phyloP scores from a whole-genome alignment of 140 eudicot genomes.

The Anethum foeniculum region DNA sequence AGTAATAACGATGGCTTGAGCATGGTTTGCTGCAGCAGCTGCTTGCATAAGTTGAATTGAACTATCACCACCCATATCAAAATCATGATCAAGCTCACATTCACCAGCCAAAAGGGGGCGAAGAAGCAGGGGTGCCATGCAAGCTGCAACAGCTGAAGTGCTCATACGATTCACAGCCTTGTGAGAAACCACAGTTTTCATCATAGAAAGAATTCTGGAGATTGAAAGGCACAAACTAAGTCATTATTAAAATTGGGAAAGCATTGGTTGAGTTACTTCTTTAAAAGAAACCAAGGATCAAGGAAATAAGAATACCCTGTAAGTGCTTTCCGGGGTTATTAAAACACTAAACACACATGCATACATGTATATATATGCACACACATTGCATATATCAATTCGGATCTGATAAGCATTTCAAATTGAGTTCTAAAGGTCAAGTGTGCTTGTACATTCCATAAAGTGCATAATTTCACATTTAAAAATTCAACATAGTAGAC shows the following conservation, averaged over 20 bases:
- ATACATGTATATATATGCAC: background rate
- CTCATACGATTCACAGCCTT: slow-evolving; percentile 83
- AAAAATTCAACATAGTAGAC: background rate
- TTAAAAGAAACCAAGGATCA: background rate
- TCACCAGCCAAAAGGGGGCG: slow-evolving; percentile 96
- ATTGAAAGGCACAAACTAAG: background rate
- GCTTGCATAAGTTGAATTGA: slow-evolving; percentile 93
- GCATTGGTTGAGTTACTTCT: background rate
- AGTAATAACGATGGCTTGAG: slow-evolving; percentile 81
- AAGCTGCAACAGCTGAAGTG: slow-evolving; percentile 94
- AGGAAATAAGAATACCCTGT: background rate
- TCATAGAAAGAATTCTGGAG: slow-evolving; percentile 77
- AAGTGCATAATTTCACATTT: background rate
- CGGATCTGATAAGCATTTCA: background rate
- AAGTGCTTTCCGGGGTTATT: background rate
- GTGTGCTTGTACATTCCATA: background rate
- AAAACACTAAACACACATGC: background rate
- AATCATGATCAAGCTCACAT: slow-evolving; percentile 66
- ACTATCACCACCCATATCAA: slow-evolving; percentile 75
- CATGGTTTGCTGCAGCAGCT: slow-evolving; percentile 99
- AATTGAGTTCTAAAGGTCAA: background rate
- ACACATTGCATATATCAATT: background rate
- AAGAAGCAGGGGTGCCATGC: slow-evolving; percentile 96
- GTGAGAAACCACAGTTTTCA: slow-evolving; percentile 74
- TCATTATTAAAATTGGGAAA: background rate